Evolutionary conservation across 202 grass and related monocot genomes (phyloP), one percentile per base, ranked within the genome.

Genomic region (Zizania palustris): DNA sequence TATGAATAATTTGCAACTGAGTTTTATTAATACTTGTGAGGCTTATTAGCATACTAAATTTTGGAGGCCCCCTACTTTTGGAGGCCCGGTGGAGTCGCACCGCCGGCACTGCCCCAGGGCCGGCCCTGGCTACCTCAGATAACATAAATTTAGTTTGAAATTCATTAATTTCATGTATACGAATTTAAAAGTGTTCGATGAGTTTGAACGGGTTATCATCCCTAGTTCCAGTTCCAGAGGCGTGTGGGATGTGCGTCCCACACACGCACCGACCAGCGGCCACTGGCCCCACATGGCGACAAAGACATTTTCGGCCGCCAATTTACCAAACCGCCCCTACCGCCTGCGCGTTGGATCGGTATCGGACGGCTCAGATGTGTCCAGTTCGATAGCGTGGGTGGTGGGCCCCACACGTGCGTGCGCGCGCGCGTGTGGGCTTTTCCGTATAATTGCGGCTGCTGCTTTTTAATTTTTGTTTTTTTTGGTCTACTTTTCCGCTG

Each of bases 171-270:
- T 28, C 28, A 28, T 28, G 28, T 28, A 28, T 28, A 28, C 28
- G 2, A 28, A 28, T 28, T 28, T 28, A 28, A 28, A 28, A 28
- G 28, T 28, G 28, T 28, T 28, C n/a, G n/a, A n/a, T n/a, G n/a
- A n/a, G n/a, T n/a, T n/a, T n/a, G n/a, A n/a, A n/a, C n/a, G n/a
- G n/a, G n/a, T n/a, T n/a, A n/a, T n/a, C 28, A 28, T 28, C 28
- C 28, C 28, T 28, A 28, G 28, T 28, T n/a, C n/a, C n/a, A n/a
- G n/a, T n/a, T n/a, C 28, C 28, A 28, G 28, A 67, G 79, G 50
- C 42, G 21, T 81, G 50, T 88, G 50, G 76, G 76, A 80, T 84
- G 81, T 76, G 65, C 70, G 80, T 74, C 83, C 48, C 40, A 34
- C 50, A 54, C 14, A 80, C 41, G 63, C 71, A 63, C 76, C 71